Conservation (phyloP, 2,329 filamentous ascomycete species). For the Botryosphaeria agaves region DNA sequence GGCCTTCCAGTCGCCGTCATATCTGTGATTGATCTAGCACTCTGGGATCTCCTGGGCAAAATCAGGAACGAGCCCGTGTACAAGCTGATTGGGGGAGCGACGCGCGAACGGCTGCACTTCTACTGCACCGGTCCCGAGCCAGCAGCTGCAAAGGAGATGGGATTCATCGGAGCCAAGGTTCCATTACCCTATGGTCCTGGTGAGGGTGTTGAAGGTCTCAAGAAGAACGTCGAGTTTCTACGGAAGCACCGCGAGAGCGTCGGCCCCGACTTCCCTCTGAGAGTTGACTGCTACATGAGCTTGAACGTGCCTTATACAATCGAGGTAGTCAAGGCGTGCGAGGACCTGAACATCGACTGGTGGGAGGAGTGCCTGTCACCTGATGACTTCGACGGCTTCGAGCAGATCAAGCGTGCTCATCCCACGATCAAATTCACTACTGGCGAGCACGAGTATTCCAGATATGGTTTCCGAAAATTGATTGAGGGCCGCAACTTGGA, state of each 20-base stretch:
- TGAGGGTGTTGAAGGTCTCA: conserved; percentile 64
- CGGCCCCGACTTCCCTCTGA: conserved; percentile 78
- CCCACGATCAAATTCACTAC: conserved; percentile 88
- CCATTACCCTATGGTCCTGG: conserved; percentile 79
- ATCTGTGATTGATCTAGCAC: conserved; percentile 79
- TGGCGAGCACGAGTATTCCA: conserved; percentile 87
- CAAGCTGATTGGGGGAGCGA: conserved; percentile 84
- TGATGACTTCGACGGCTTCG: conserved; percentile 84
- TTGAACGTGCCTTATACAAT: conserved; percentile 87
- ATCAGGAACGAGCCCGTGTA: conserved; percentile 86
- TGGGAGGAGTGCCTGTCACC: conserved; percentile 90
- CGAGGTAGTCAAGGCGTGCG: conserved; percentile 67
- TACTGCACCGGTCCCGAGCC: conserved; percentile 91
- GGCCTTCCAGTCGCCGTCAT: conserved; percentile 81
- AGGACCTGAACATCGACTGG: conserved; percentile 84
- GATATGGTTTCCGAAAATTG: conserved; percentile 88
- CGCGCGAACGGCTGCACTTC: conserved; percentile 66
- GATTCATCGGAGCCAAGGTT: conserved; percentile 83
- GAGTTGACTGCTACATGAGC: conserved; percentile 97
- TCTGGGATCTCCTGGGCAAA: conserved; percentile 89
- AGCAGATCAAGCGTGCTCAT: conserved; percentile 76
- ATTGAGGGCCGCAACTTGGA: conserved; percentile 84
- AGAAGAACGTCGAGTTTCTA: conserved; percentile 82
- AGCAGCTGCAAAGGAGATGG: conserved; percentile 61
- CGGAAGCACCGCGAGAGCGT: conserved; percentile 69